A percentile compares a stretch with the other conserved stretches of the same genome.
Evolutionary conservation across 1,284 basidiomycete genomes (phyloP).

Genomic region (Papiliotrema fonsecae): DNA sequence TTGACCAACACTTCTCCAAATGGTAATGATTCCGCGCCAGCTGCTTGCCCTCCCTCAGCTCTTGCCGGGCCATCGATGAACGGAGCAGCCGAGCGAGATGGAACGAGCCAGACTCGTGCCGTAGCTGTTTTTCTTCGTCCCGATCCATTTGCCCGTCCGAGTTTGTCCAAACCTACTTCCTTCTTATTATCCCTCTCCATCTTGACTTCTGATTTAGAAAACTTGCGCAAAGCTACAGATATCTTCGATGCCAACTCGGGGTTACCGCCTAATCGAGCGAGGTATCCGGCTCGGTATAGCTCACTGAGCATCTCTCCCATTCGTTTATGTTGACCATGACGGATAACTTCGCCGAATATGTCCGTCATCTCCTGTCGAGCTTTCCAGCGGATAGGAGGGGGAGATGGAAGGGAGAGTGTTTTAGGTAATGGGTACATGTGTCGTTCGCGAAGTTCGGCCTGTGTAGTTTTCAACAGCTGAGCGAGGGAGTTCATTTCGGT

Average conservation of each 20-base stretch:
- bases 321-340: slow-evolving; percentile 62
- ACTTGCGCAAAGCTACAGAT: not conserved
- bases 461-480: slow-evolving; percentile 58
- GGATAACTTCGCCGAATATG: slow-evolving; percentile 61
- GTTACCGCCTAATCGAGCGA: slow-evolving; percentile 62
- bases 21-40: slow-evolving; percentile 4
- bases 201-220: not conserved
- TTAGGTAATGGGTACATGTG: slow-evolving; percentile 75
- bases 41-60: not conserved
- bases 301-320: slow-evolving; percentile 63
- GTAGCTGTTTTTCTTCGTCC: slow-evolving; percentile 81
- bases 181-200: slow-evolving; percentile 28
- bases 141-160: slow-evolving; percentile 73
- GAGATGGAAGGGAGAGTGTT: slow-evolving; percentile 58
- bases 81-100: slow-evolving; percentile 51
- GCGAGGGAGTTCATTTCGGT: slow-evolving; percentile 68
- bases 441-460: slow-evolving; percentile 58
- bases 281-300: slow-evolving; percentile 63
- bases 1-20: slow-evolving; percentile 68
- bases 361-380: not conserved
- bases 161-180: slow-evolving; percentile 58
- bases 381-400: slow-evolving; percentile 48
- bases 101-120: slow-evolving; percentile 90
- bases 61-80: slow-evolving; percentile 9
- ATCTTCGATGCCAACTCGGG: slow-evolving; percentile 54